Evolutionary conservation across 768 basidiomycete genomes (phyloP).

Genomic region (Xanthoconium purpureum): DNA sequence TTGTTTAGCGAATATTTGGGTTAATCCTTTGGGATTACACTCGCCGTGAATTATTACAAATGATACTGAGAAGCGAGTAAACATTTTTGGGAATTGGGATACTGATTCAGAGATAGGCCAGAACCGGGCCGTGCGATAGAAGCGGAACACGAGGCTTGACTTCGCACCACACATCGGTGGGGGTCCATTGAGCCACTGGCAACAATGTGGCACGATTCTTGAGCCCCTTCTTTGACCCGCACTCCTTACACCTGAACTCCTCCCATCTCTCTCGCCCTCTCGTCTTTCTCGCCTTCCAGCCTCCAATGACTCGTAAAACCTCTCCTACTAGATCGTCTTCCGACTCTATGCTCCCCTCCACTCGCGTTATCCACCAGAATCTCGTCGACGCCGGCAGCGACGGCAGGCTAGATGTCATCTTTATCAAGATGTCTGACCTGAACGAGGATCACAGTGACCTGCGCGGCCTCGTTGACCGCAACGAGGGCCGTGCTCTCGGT

Average conservation of each 20-base stretch:
- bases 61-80: too few species aligned
- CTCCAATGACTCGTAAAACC: conserved; percentile 1
- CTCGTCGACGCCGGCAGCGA: conserved; percentile 26
- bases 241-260: background rate
- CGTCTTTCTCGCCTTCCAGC: background rate
- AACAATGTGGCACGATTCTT: background rate
- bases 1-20: too few species aligned
- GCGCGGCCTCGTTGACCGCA: conserved; percentile 26
- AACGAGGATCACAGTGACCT: conserved; percentile 23
- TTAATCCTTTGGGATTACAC: background rate
- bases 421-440: conserved; percentile 19
- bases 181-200: background rate
- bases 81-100: background rate
- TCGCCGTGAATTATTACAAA: too few species aligned
- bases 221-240: conserved; percentile 3
- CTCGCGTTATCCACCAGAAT: conserved; percentile 27
- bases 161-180: background rate
- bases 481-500: conserved; percentile 33
- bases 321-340: background rate
- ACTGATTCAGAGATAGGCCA: background rate
- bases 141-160: background rate
- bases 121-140: background rate
- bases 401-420: conserved; percentile 15
- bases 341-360: conserved; percentile 9
- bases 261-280: background rate